Evolutionary conservation across 2,329 filamentous ascomycete species (phyloP).

Genomic region (Hortaea werneckii): DNA sequence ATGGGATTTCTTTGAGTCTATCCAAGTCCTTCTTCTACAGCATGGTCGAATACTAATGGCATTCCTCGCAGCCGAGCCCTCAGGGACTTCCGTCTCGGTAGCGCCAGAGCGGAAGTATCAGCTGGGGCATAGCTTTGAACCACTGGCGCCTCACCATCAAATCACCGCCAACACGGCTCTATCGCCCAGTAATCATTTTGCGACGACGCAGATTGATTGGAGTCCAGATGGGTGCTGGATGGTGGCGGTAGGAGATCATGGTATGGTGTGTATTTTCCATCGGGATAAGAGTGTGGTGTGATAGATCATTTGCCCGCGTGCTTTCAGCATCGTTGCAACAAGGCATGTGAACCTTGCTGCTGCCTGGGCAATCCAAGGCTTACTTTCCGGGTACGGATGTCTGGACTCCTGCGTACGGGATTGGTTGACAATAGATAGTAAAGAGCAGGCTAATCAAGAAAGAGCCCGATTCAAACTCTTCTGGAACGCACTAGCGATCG

Average conservation of each 20-base stretch:
- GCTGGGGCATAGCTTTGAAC: constrained; percentile 35
- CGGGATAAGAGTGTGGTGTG: constrained; percentile 8
- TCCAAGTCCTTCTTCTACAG: no score
- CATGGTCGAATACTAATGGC: no score
- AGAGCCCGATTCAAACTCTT: constrained; percentile 14
- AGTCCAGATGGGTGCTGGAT: constrained; percentile 54
- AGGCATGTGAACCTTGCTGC: no score
- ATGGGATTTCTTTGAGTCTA: no score
- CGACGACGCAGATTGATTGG: constrained; percentile 59
- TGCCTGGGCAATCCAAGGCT: no score
- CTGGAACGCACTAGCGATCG: constrained; percentile 14
- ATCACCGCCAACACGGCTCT: constrained; percentile 34
- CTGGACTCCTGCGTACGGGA: no score
- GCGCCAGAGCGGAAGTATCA: constrained; percentile 34
- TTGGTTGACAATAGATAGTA: no score
- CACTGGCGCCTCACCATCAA: constrained; percentile 49
- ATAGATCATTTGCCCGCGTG: neutral
- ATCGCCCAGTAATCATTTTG: constrained; percentile 42
- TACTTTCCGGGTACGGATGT: no score
- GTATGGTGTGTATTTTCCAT: constrained; percentile 31
- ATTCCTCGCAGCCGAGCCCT: constrained; percentile 6
- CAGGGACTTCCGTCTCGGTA: constrained; percentile 6
- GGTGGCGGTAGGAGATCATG: constrained; percentile 32
- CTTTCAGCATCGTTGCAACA: no score
- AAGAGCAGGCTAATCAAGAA: neutral